Conservation (phyloP, 2,329 filamentous ascomycete genomes). For the Talaromyces sp. region DNA sequence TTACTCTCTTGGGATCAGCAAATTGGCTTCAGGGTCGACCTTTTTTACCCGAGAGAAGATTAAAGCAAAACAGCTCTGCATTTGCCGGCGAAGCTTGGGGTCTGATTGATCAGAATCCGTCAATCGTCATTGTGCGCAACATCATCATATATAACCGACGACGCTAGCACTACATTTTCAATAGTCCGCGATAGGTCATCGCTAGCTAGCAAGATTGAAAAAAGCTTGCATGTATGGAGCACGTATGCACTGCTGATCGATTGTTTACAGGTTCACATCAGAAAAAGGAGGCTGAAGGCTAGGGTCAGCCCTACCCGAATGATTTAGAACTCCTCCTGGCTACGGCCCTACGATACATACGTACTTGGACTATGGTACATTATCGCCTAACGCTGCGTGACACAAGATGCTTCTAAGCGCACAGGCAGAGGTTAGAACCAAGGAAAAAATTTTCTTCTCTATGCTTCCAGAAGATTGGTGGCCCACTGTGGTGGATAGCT, state of each 20-base stretch:
- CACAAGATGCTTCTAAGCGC: neutral
- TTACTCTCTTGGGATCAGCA: neutral
- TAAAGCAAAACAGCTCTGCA: neutral
- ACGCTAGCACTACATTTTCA: neutral
- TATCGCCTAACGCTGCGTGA: neutral
- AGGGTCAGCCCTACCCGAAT: conserved; percentile 6
- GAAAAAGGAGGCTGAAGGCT: neutral
- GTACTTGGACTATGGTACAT: neutral
- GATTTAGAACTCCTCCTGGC: neutral
- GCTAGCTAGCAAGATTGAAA: neutral
- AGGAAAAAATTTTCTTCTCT: neutral
- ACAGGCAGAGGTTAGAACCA: neutral
- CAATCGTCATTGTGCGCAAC: neutral
- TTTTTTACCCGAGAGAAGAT: neutral
- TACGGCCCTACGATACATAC: neutral
- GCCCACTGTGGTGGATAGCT: conserved; percentile 16
- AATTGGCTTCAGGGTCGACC: neutral
- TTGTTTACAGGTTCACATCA: neutral
- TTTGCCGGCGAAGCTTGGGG: neutral
- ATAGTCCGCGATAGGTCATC: neutral
- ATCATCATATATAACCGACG: neutral
- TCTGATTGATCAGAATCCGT: neutral
- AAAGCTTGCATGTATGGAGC: neutral
- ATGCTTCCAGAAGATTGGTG: conserved; percentile 18
- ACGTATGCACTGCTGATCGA: neutral